Conservation (phyloP, 768 basidiomycete species). For the Lactarius tabidus region DNA sequence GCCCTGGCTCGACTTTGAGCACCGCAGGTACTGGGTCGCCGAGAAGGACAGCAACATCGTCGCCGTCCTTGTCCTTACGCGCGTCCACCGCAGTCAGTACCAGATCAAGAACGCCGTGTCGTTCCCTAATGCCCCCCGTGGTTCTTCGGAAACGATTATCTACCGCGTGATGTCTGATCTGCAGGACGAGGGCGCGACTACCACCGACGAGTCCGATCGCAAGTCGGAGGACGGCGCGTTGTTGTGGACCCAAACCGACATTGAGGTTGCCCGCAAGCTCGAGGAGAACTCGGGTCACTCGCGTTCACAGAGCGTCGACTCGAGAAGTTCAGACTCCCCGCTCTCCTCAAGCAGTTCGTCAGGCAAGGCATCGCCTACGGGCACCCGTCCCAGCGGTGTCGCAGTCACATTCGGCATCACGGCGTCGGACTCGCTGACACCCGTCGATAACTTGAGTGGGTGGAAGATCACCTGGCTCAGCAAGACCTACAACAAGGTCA, state of each 20-base stretch:
- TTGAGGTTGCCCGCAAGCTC: conserved; percentile 11
- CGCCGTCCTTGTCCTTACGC: conserved; percentile 49
- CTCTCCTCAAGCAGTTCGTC: neutral
- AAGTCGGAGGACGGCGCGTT: conserved; percentile 10
- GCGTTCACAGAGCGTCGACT: conserved; percentile 15
- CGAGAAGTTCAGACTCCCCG: conserved; percentile 2
- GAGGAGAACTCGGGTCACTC: conserved; percentile 3
- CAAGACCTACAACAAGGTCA: conserved; percentile 42
- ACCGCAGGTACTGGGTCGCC: conserved; percentile 57
- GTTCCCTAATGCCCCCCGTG: conserved; percentile 51
- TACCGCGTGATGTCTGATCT: conserved; percentile 44
- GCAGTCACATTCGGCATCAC: conserved; percentile 48
- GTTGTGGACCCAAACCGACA: conserved; percentile 8
- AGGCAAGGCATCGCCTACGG: conserved; percentile 19
- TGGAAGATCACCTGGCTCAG: conserved; percentile 45
- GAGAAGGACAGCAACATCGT: conserved; percentile 39
- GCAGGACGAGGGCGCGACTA: conserved; percentile 31
- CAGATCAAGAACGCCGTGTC: conserved; percentile 54
- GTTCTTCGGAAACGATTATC: conserved; percentile 52
- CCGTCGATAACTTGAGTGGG: conserved; percentile 43
- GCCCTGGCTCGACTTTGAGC: conserved; percentile 53
- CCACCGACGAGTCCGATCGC: neutral
- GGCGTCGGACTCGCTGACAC: conserved; percentile 39
- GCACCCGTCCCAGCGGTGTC: conserved; percentile 29
- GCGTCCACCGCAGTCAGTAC: conserved; percentile 42